Evolutionary conservation across 2,329 filamentous ascomycete genomes (phyloP).

Genomic region (Penicillium aurantiogriseum): DNA sequence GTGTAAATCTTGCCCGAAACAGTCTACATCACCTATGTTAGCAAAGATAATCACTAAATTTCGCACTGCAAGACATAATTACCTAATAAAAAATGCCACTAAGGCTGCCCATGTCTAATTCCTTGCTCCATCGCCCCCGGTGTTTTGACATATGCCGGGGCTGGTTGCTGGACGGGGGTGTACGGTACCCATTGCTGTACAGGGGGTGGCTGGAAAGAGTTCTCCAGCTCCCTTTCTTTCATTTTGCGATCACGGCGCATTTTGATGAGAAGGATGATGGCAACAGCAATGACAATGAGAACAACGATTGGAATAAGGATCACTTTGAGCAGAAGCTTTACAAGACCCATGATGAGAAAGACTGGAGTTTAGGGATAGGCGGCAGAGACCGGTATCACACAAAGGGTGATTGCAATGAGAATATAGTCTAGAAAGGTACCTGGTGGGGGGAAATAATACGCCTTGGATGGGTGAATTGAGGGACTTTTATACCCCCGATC

Average conservation of each 20-base stretch:
- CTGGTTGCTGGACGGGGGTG: conserved; percentile 17
- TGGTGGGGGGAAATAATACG: not conserved
- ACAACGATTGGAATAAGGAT: conserved; percentile 22
- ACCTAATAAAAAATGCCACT: not conserved
- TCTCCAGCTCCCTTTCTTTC: conserved; percentile 11
- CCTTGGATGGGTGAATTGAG: not conserved
- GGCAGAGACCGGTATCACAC: not conserved
- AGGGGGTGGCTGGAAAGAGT: conserved; percentile 18
- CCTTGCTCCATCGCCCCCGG: conserved; percentile 17
- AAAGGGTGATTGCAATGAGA: not conserved
- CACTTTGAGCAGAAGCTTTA: conserved; percentile 23
- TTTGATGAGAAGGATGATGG: conserved; percentile 10
- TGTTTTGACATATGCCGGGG: conserved; percentile 8
- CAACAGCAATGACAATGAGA: conserved; percentile 11
- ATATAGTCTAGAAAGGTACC: not conserved
- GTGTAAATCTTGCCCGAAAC: not conserved
- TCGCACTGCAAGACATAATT: not conserved
- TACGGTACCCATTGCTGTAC: conserved; percentile 19
- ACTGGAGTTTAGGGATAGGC: not conserved
- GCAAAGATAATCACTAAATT: not conserved
- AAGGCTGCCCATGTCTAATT: not conserved
- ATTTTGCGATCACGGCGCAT: conserved; percentile 14
- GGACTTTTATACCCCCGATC: conserved; percentile 2
- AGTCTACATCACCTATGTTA: not conserved
- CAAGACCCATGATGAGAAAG: conserved; percentile 16